These are phyloP conservation scores for Ophiostoma populinum DNA, from an alignment of 2,329 filamentous ascomycete genomes.

Conservation along the genomic window DNA sequence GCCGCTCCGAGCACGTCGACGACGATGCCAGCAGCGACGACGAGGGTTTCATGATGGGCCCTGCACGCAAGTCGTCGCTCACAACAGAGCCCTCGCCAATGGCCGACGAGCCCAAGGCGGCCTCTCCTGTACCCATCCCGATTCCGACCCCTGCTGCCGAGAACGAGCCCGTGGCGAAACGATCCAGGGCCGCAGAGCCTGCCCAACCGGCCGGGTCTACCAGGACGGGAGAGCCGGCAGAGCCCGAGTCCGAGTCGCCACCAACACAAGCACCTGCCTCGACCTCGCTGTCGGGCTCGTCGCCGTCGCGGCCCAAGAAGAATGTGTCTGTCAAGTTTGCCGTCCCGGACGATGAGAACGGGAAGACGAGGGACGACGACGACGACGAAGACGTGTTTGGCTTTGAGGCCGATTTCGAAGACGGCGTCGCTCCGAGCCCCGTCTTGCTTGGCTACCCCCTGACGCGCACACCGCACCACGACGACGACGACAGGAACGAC, in stretches of 20 bases:
- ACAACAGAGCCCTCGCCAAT: not conserved
- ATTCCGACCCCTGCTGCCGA: not conserved
- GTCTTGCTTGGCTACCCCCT: slow-evolving; percentile 12
- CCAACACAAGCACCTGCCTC: too few species aligned
- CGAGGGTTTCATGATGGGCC: slow-evolving; percentile 10
- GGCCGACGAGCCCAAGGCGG: not conserved
- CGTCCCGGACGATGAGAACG: not conserved
- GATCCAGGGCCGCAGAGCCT: too few species aligned
- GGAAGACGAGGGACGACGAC: not conserved
- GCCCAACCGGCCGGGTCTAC: too few species aligned
- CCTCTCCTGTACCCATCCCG: not conserved
- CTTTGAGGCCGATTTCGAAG: slow-evolving; percentile 13
- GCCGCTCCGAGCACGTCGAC: not conserved
- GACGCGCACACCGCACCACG: slow-evolving; percentile 5
- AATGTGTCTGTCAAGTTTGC: not conserved
- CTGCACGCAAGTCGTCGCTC: slow-evolving; percentile 1
- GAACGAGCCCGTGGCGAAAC: too few species aligned
- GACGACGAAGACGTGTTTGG: slow-evolving; percentile 12
- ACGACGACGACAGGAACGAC: slow-evolving; percentile 1
- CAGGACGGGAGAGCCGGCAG: too few species aligned
- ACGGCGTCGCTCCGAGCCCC: too few species aligned
- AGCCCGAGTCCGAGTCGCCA: too few species aligned
- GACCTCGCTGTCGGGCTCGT: too few species aligned
- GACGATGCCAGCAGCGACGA: slow-evolving; percentile 7
- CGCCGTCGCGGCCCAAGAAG: too few species aligned